Evolutionary conservation across 208 protist species (phyloP).

Genomic region (Trypanosoma conorhini): DNA sequence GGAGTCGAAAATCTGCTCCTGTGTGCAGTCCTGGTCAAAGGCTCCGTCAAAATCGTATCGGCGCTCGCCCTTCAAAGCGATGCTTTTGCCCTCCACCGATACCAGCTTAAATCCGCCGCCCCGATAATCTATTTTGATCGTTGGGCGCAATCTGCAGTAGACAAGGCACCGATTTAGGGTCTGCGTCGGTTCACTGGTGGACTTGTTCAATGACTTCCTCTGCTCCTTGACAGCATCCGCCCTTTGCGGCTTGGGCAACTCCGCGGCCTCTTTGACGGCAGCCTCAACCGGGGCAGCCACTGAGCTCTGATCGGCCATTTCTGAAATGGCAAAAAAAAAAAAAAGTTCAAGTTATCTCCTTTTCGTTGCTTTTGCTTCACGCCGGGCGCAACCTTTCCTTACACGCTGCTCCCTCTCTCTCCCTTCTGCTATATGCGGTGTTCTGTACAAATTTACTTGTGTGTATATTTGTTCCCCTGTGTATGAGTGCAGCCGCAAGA

Average conservation of each 20-base stretch:
- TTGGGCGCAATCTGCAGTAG: constrained; percentile 75
- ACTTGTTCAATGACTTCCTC: background rate
- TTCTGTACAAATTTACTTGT: background rate
- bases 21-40: constrained; percentile 65
- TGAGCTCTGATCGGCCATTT: constrained; percentile 9
- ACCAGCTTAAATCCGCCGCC: constrained; percentile 63
- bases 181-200: background rate
- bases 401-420: background rate
- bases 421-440: background rate
- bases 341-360: background rate
- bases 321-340: constrained; percentile 1
- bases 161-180: constrained; percentile 66
- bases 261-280: background rate
- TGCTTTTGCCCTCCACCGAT: constrained; percentile 44
- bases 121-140: constrained; percentile 70
- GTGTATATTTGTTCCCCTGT: background rate
- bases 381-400: background rate
- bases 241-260: background rate
- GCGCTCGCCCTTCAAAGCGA: constrained; percentile 78
- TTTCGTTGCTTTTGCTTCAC: background rate
- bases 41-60: constrained; percentile 87
- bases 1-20: constrained; percentile 78
- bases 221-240: background rate
- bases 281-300: background rate
- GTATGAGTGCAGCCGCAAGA: background rate